Percentiles rank a stretch among this genome's conserved stretches.
Conservation (phyloP, 1,284 basidiomycete species). For the Ganoderma boninense region DNA sequence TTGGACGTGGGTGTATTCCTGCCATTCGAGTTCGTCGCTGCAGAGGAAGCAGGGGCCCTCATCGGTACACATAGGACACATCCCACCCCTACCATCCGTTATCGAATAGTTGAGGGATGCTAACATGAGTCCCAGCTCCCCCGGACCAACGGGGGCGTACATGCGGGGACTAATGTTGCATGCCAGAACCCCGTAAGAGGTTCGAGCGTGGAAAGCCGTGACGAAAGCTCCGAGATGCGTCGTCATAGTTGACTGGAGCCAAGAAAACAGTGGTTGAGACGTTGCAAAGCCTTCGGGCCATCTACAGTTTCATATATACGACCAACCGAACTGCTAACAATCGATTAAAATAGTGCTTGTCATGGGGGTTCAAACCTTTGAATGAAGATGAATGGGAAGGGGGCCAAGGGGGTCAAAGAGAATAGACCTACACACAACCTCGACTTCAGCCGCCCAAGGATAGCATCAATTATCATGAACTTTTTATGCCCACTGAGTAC, state of each 20-base stretch:
- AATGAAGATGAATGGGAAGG: not conserved
- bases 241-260: not conserved
- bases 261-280: not conserved
- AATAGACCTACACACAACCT: not conserved
- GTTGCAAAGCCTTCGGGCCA: not conserved
- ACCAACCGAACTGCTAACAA: not conserved
- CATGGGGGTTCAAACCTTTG: not conserved
- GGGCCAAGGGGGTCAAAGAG: not conserved
- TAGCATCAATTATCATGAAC: too few species aligned
- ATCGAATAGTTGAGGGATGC: not conserved
- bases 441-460: not conserved
- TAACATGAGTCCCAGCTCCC: not conserved
- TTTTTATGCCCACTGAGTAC: too few species aligned
- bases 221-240: not conserved
- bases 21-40: not conserved
- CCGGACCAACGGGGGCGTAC: not conserved
- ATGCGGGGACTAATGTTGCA: not conserved
- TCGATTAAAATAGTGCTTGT: too few species aligned
- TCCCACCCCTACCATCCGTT: not conserved
- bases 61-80: not conserved
- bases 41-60: not conserved
- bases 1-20: not conserved
- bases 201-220: not conserved
- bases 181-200: not conserved
- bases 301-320: not conserved